Evolutionary conservation across 73 alveolate genomes (phyloP).

Genomic region (Paramecium tetraurelia): DNA sequence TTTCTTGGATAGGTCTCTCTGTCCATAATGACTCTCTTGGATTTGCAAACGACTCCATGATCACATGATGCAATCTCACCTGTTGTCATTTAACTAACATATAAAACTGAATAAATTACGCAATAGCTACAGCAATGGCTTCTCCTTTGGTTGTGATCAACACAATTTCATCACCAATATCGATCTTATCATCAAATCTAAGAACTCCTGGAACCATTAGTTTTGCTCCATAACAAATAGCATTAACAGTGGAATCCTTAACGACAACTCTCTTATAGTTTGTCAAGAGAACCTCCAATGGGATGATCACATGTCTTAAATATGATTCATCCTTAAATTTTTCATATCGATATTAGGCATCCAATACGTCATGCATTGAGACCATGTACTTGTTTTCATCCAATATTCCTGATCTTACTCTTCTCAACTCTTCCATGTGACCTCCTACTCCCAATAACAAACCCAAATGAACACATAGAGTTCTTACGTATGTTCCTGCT

Average conservation of each 20-base stretch:
- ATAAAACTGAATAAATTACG: slow-evolving; percentile 63
- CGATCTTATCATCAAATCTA: slow-evolving; percentile 96
- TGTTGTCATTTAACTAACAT: slow-evolving; percentile 87
- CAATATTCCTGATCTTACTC: slow-evolving; percentile 95
- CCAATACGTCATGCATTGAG: slow-evolving; percentile 99
- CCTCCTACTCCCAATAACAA: slow-evolving; percentile 98
- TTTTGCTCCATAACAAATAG: slow-evolving; percentile 99
- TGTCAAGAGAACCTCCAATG: slow-evolving; percentile 96
- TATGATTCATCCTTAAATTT: slow-evolving; percentile 96
- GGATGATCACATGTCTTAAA: slow-evolving; percentile 97
- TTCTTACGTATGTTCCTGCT: slow-evolving; percentile 99
- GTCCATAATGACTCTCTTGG: slow-evolving; percentile 99
- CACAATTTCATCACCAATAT: slow-evolving; percentile 96
- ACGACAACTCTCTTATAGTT: slow-evolving; percentile 96
- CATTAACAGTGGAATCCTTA: slow-evolving; percentile 97
- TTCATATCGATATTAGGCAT: slow-evolving; percentile 92
- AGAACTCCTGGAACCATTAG: slow-evolving; percentile 99
- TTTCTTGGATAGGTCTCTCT: slow-evolving; percentile 98
- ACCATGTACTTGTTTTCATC: slow-evolving; percentile 94
- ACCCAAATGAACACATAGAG: slow-evolving; percentile 99
- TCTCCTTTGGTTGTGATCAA: slow-evolving; percentile 99
- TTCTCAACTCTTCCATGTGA: slow-evolving; percentile 99
- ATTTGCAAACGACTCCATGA: slow-evolving; percentile 97
- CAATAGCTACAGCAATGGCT: slow-evolving; percentile 96
- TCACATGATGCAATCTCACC: slow-evolving; percentile 98